Evolutionary conservation across 148 eudicot genomes (phyloP), one percentile per base, ranked within the genome.

Genomic region (Amaranthus cruentus): DNA sequence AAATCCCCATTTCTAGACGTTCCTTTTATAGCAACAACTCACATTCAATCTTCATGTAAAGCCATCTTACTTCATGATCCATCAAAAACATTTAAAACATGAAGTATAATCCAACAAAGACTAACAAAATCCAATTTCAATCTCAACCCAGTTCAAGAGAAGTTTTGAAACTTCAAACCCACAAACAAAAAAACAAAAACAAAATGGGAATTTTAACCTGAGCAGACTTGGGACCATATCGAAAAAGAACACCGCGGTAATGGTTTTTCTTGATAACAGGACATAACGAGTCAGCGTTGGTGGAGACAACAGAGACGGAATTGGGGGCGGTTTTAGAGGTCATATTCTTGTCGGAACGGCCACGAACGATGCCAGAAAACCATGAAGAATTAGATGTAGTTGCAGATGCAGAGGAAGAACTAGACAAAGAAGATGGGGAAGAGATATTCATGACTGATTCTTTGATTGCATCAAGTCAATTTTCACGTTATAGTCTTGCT

Each of bases 171-270:
- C 2, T 21, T 18, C 43, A 59, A 6, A 6, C 13, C 57, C 1
- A 59, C 9, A 28, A 61, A 61, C 12, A 14, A 15, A 9, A 61
- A 2, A 62, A 63, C 15, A 44, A 44, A 63, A 28, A 71, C 14
- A 49, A 18, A 43, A 13, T 14, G 56, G 18, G 38, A 28, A 28
- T 28, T 28, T 28, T 28, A 44, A 91, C 98, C 97, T 95, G 98
- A 75, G 76, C 75, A 15, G 98, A 63, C 71, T 95, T 88, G 3
- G 96, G 84, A 14, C 97, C 98, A 72, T 95, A 95, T 74, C 87
- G 89, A 75, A 95, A 95, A 87, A 95, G 92, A 38, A 89, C 88
- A 5, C 99, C 99, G 54, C 87, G 89, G 59, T 88, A 85, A 79
- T 91, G 96, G 38, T 84, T 88, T 83, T 88, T 91, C 77, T 79